Base-by-base conservation (phyloP, 2,329 filamentous ascomycete genomes). In the Ambrosiella cleistominuta region DNA sequence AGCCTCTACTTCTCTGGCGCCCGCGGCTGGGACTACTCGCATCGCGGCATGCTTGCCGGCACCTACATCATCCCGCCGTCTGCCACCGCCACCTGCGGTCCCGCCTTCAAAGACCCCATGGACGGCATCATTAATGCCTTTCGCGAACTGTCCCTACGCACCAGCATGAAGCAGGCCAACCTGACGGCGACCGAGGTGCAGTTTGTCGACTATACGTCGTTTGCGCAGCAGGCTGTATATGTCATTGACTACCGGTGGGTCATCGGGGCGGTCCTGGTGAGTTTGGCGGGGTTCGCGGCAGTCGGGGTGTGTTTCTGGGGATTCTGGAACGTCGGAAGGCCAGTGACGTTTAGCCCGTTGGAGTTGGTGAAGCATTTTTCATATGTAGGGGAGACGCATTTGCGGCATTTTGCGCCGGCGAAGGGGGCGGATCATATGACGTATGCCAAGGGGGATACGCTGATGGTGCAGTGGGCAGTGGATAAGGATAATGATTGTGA, bases 231-330 rank as follows among this genome's bases (percentile, higher is more conserved):
- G 19, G 59, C 59, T 3, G 59, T 61, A 6, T 61, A 61, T 37
- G 19, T 39, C 7, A 54, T 61, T 7, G 59, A 61, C 37, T 58
- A 61, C n/a, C 59, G 57, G n/a, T 61, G 59, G 59, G 56, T 61
- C 1, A 53, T 58, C 47, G 59, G 59, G 2, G 59, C 56, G 1
- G 42, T 58, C 9, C 12, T 61, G 1, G 56, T 61, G n/a, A 61
- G 59, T 44, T 39, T 61, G 8, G 52, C 47, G 1, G 59, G 59
- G 2, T 40, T 56, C 17, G 45, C 37, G 5, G 52, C 42, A 9
- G 53, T 61, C 8, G 52, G 27, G 7, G 17, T 58, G 11, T 61
- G 59, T 17, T 12, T 61, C 36, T 61, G 59, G 59, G 59, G 59
- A 2, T 61, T 61, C 56, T 61, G 59, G 59, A n/a, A 52, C 3